Percentiles rank a stretch among this genome's conserved stretches.
Conservation (phyloP, 1,284 basidiomycete genomes). For the Cutaneotrichosporon sp. region DNA sequence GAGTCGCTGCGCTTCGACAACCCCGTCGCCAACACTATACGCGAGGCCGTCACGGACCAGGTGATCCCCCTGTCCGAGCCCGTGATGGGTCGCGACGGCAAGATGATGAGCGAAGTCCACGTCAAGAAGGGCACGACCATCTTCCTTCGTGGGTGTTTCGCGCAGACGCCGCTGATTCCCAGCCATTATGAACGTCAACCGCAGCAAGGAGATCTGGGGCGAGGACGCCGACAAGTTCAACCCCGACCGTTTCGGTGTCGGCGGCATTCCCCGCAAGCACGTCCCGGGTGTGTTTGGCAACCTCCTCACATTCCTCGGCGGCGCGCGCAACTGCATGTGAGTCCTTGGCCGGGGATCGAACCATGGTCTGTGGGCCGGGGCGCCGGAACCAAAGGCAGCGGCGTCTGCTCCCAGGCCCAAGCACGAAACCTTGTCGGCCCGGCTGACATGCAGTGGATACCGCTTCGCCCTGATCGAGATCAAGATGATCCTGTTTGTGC, state of each 20-base stretch:
- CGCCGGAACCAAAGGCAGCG: background rate
- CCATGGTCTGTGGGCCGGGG: too few relatives aligned
- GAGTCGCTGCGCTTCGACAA: slow-evolving; percentile 68
- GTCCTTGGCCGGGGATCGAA: background rate
- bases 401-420: background rate
- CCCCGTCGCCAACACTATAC: slow-evolving; percentile 67
- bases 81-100: slow-evolving; percentile 50
- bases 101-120: slow-evolving; percentile 42
- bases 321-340: slow-evolving; percentile 66
- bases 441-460: slow-evolving; percentile 67
- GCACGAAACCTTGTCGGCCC: background rate
- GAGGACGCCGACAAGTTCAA: slow-evolving; percentile 66
- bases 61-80: slow-evolving; percentile 62
- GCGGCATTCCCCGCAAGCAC: slow-evolving; percentile 42
- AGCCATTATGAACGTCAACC: slow-evolving; percentile 63
- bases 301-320: slow-evolving; percentile 68
- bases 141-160: slow-evolving; percentile 44
- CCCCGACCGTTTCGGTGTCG: slow-evolving; percentile 34
- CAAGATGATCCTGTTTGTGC: slow-evolving; percentile 63
- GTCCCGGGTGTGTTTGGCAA: slow-evolving; percentile 67
- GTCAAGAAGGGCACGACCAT: slow-evolving; percentile 44
- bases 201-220: slow-evolving; percentile 65
- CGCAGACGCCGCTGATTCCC: background rate
- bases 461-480: slow-evolving; percentile 69
- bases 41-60: slow-evolving; percentile 61